Evolutionary conservation across 2,329 filamentous ascomycete species (phyloP), one percentile per base, ranked within the genome.

Genomic region (Ophiostoma himal-ulmi): DNA sequence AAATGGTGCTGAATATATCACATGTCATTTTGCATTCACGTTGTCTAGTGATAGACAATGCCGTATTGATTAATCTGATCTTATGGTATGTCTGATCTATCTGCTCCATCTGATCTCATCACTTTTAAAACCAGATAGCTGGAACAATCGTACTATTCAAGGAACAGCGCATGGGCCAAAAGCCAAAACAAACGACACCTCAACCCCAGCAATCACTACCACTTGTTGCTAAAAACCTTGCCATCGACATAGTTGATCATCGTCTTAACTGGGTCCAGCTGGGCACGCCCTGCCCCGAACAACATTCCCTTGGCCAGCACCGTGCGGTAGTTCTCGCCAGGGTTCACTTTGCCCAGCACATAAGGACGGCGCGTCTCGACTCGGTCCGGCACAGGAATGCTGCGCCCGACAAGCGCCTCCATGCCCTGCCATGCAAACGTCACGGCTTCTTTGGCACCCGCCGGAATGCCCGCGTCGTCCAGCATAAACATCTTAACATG

Each of bases 391-490:
- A 88, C 83, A 0, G 82, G 83, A 66, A 87, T 85, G 37, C 81
- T 82, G 20, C 86, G 80, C 8, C 84, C 85, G 0, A 86, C 81
- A 20, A 88, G 75, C 1, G 85, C 84, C 75, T 88, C 85, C 82
- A 89, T 84, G 2, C 82, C 86, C 76, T 87, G 85, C 82, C 84
- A 86, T 4, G 87, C 86, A 75, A 88, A 88, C 0, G 83, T 85
- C 68, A 86, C 80, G 5, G 85, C 85, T 75, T 89, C 86, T 76
- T 88, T 88, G 2, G 86, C 86, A 44, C 82, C 83, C 1, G 78
- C 83, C 0, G 85, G 84, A 67, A 89, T 82, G 5, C 86, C 86
- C 2, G 85, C 84, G 67, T 84, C 84, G 73, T 88, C 85, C 7
- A 88, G 78, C 81, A 85, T 84, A 69, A 82, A 78, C 64, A 88